These are phyloP conservation scores for Geotrichum bryndzae DNA, from an alignment of 1,139 yeast genomes.

Conservation along the genomic window DNA sequence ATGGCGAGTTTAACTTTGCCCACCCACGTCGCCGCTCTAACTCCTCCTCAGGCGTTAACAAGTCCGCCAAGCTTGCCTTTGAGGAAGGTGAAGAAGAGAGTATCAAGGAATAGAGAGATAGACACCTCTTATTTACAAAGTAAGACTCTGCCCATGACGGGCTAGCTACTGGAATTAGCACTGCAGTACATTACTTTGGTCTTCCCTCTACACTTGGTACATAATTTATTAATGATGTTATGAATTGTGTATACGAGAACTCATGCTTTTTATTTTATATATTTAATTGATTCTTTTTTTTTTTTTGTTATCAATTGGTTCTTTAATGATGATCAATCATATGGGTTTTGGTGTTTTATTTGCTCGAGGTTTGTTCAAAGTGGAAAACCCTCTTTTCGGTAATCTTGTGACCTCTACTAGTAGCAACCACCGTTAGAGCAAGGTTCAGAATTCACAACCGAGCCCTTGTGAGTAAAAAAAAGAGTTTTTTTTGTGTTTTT, in stretches of 20 bases:
- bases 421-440: neutral
- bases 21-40: conserved; percentile 40
- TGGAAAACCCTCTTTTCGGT: neutral
- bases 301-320: too few species aligned
- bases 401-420: neutral
- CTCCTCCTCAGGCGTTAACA: conserved; percentile 42
- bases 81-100: neutral
- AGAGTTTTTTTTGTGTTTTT: too few species aligned
- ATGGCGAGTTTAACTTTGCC: conserved; percentile 38
- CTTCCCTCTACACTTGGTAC: neutral
- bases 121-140: neutral
- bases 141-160: neutral
- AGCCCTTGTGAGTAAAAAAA: neutral
- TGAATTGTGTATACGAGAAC: neutral
- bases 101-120: neutral
- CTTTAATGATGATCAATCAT: neutral
- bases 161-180: neutral
- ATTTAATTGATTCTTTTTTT: neutral
- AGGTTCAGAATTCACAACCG: neutral
- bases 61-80: neutral
- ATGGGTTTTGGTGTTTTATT: neutral
- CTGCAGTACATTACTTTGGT: neutral
- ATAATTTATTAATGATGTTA: neutral
- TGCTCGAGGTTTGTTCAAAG: neutral
- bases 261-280: neutral